Evolutionary conservation across 1,284 basidiomycete genomes (phyloP).

Genomic region (Trichosporon inkin): DNA sequence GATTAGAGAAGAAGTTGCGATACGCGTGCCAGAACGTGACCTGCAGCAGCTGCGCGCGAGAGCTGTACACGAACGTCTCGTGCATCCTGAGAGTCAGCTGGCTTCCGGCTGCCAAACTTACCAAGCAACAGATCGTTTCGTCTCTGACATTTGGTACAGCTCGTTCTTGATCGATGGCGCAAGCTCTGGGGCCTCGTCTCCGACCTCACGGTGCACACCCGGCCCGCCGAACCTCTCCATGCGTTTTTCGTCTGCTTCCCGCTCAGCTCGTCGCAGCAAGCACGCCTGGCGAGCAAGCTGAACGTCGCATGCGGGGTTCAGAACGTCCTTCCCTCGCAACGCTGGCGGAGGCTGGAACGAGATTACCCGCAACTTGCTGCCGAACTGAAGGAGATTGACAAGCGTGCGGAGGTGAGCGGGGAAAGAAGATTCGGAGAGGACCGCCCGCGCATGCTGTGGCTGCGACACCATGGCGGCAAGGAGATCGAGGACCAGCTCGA

Average conservation of each 20-base stretch:
- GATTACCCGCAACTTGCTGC: constrained; percentile 16
- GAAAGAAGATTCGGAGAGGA: constrained; percentile 30
- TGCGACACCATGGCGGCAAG: constrained; percentile 36
- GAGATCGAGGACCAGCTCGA: constrained; percentile 41
- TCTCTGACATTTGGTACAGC: constrained; percentile 41
- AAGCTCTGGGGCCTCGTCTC: constrained; percentile 33
- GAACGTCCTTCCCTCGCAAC: constrained; percentile 21
- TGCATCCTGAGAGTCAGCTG: constrained; percentile 41
- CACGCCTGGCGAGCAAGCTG: constrained; percentile 28
- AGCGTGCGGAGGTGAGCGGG: constrained; percentile 35
- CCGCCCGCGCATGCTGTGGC: constrained; percentile 27
- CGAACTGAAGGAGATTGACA: constrained; percentile 32
- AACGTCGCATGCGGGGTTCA: constrained; percentile 38
- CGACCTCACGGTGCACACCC: constrained; percentile 31
- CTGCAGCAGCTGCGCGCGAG: constrained; percentile 42
- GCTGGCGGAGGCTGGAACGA: constrained; percentile 22
- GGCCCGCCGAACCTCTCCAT: constrained; percentile 32
- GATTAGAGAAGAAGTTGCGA: constrained; percentile 43
- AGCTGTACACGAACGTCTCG: constrained; percentile 46
- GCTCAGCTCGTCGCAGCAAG: constrained; percentile 26
- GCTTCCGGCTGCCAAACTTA: constrained; percentile 23
- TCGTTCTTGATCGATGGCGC: constrained; percentile 26
- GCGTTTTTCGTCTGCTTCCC: constrained; percentile 33
- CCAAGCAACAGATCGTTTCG: constrained; percentile 42
- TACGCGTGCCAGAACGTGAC: constrained; percentile 50